Conservation (phyloP, 257 asterid species). For the Oldenlandia corymbosa region DNA sequence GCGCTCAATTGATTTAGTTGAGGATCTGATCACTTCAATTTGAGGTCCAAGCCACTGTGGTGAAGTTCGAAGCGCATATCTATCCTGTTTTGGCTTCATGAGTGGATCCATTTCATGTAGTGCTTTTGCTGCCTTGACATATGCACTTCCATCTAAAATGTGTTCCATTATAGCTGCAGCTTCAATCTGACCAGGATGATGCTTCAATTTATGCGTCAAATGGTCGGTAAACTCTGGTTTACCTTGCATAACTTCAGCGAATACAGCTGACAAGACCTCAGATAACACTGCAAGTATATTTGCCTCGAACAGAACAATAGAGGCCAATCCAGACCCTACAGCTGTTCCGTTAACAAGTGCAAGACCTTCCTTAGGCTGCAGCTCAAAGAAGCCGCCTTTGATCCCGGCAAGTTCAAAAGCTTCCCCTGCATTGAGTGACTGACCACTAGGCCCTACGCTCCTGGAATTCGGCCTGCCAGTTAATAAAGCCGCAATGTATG, state of each 20-base stretch:
- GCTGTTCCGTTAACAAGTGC: conserved; percentile 30
- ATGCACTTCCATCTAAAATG: conserved; percentile 24
- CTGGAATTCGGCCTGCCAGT: conserved; percentile 26
- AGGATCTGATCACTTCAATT: conserved; percentile 24
- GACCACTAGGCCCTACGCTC: conserved; percentile 21
- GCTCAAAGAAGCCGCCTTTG: conserved; percentile 19
- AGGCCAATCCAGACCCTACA: conserved; percentile 28
- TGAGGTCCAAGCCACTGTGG: conserved; percentile 32
- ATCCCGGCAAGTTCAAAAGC: conserved; percentile 19
- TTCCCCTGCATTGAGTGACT: conserved; percentile 13
- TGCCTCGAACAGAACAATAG: conserved; percentile 24
- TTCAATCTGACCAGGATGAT: conserved; percentile 32
- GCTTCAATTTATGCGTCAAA: conserved; percentile 26
- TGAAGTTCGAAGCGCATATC: conserved; percentile 26
- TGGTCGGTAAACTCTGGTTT: conserved; percentile 30
- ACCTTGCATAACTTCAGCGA: conserved; percentile 27
- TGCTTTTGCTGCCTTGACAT: conserved; percentile 22
- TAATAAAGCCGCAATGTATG: conserved; percentile 23
- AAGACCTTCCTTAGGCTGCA: conserved; percentile 30
- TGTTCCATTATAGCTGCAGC: conserved; percentile 33
- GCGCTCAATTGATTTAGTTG: conserved; percentile 26
- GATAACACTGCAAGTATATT: conserved; percentile 20
- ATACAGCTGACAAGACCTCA: conserved; percentile 24
- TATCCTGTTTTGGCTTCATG: conserved; percentile 26
- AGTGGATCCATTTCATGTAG: conserved; percentile 24